Evolutionary conservation across 139 green algal species (phyloP), one percentile per base, ranked within the genome.

Genomic region (Tetraselmis chui): DNA sequence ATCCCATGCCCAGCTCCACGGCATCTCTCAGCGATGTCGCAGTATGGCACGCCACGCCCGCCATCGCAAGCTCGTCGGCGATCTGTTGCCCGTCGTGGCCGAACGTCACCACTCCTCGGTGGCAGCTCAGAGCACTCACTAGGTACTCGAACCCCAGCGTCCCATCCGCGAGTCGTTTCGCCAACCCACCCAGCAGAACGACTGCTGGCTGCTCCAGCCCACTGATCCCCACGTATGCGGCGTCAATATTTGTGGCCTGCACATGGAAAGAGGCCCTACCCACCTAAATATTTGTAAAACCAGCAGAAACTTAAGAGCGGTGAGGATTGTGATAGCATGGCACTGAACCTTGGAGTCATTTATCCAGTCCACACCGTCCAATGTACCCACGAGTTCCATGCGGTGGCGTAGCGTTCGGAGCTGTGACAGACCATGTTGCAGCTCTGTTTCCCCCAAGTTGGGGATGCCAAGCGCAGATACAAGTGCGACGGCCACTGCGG

Each of bases 341-440:
- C n/a, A n/a, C n/a, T 18, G 45, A 5, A 67, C 86, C 80, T 91
- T 91, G 75, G 83, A 89, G 84, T 91, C 87, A 28, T 91, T 81
- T 23, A 91, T 79, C 77, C 78, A 91, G 25, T 75, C 24, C 28
- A 90, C 85, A 30, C 77, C 80, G 23, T 58, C 28, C 31, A 26
- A 1, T 2, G 84, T 76, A 23, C 79, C 76, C 76, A 88, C 83
- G 0, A 85, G 1, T 32, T 88, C 29, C 87, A 91, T 85, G 23
- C 88, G 77, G 77, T 91, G 88, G 11, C 87, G 88, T n/a, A 84
- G 87, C 11, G 87, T 28, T 58, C 23, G 24, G 31, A 91, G 83
- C 75, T 28, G 28, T 2, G 28, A 76, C n/a, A 91, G 27, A 1
- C 76, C 86, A 2, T 1, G 23, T n/a, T 24, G 2, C 25, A 85